Percentiles rank a stretch among this genome's conserved stretches.
phyloP scores from a whole-genome alignment of 805 yeast species.

The Candida schatavii region DNA sequence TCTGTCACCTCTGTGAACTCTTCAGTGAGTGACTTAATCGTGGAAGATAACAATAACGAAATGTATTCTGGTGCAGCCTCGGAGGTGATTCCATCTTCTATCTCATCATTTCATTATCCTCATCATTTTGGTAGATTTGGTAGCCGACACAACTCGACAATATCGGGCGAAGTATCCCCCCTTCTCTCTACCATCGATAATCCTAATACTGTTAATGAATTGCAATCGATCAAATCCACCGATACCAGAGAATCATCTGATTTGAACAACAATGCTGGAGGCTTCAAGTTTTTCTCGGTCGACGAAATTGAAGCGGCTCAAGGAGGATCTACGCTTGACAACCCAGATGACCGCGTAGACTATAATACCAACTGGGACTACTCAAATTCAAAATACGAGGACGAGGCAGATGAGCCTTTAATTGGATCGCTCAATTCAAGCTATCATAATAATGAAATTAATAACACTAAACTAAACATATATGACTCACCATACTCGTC shows the following conservation, averaged over 20 bases:
- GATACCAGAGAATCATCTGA: conserved; percentile 36
- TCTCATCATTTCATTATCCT: conserved; percentile 72
- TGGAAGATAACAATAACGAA: conserved; percentile 65
- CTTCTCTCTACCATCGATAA: conserved; percentile 19
- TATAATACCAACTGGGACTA: conserved; percentile 76
- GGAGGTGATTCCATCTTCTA: conserved; percentile 73
- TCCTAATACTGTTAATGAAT: conserved; percentile 18
- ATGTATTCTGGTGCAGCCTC: conserved; percentile 77
- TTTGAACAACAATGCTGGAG: conserved; percentile 21
- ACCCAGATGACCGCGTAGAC: conserved; percentile 55
- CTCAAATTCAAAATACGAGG: conserved; percentile 44
- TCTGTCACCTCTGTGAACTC: conserved; percentile 35
- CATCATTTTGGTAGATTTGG: conserved; percentile 43
- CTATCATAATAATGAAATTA: too few species aligned
- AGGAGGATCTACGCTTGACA: conserved; percentile 76
- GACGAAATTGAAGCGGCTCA: conserved; percentile 85
- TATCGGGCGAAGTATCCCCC: conserved; percentile 35
- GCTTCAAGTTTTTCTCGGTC: conserved; percentile 75
- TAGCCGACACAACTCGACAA: conserved; percentile 14
- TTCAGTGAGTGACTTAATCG: conserved; percentile 13
- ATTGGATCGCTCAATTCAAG: background rate
- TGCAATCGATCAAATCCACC: conserved; percentile 32
- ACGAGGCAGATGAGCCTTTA: conserved; percentile 8
- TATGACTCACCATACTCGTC: background rate
- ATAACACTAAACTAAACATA: background rate